Percentiles rank a stretch among this genome's conserved stretches.
Conservation (phyloP, 2,329 filamentous ascomycete species). For the Neopestalotiopsis clavispora region DNA sequence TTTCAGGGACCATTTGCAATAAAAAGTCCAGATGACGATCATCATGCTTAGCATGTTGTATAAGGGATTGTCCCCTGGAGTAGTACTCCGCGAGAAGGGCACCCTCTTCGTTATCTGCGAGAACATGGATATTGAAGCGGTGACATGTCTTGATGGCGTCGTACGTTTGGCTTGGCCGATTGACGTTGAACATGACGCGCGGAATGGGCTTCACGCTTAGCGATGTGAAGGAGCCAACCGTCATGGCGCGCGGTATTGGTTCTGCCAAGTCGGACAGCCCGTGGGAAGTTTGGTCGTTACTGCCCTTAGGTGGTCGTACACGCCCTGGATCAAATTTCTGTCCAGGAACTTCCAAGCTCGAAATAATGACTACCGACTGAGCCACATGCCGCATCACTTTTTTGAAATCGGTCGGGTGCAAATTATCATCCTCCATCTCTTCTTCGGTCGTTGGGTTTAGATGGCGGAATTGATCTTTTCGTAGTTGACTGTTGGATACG, state of each 20-base stretch:
- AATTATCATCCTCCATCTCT: background rate
- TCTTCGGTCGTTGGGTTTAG: background rate
- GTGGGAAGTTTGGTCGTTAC: no score
- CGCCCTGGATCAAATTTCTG: background rate
- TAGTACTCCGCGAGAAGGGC: slow-evolving; percentile 58
- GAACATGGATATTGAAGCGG: slow-evolving; percentile 60
- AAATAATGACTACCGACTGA: background rate
- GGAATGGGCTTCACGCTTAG: slow-evolving; percentile 32
- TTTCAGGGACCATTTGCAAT: no score
- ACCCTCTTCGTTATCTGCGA: slow-evolving; percentile 51
- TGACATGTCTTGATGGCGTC: slow-evolving; percentile 51
- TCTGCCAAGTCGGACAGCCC: background rate
- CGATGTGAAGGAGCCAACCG: slow-evolving; percentile 11
- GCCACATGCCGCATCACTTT: background rate
- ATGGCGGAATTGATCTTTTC: background rate
- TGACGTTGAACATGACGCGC: slow-evolving; percentile 64
- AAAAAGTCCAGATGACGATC: background rate
- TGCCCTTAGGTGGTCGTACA: no score
- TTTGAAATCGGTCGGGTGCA: background rate
- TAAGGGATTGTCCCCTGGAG: background rate
- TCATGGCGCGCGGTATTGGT: slow-evolving; percentile 23
- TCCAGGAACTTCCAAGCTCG: background rate
- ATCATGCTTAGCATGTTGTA: background rate
- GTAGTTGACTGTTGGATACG: no score
- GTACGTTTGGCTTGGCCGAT: slow-evolving; percentile 59